These are phyloP conservation scores for Acacia pycnantha DNA, from an alignment of 331 rosid genomes.

Conservation along the genomic window DNA sequence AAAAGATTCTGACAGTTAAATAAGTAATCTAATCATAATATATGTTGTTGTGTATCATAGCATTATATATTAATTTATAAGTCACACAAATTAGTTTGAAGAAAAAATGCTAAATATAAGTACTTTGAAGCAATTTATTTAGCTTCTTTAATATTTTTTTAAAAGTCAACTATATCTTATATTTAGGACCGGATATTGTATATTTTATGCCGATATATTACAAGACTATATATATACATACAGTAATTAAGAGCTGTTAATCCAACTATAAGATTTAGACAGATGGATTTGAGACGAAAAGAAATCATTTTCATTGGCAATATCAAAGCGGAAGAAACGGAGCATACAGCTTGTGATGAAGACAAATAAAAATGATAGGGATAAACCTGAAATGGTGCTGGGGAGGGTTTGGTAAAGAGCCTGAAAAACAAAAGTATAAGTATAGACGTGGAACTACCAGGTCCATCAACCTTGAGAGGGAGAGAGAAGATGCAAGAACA, in stretches of 20 bases:
- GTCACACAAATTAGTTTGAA: too few relatives aligned
- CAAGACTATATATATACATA: neutral
- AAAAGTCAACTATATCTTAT: too few relatives aligned
- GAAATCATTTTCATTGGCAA: neutral
- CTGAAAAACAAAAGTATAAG: neutral
- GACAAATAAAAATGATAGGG: neutral
- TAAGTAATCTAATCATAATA: too few relatives aligned
- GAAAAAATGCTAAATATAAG: too few relatives aligned
- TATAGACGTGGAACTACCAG: constrained; percentile 6
- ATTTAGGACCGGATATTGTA: too few relatives aligned
- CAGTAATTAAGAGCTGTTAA: neutral
- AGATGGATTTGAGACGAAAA: neutral
- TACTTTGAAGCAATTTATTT: too few relatives aligned
- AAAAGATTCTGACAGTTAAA: too few relatives aligned
- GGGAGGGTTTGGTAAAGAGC: constrained; percentile 8
- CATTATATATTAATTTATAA: too few relatives aligned
- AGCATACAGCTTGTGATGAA: neutral
- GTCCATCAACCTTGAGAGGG: neutral
- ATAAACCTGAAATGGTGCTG: neutral
- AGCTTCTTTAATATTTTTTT: too few relatives aligned
- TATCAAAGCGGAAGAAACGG: constrained; percentile 29
- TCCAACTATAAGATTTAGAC: neutral
- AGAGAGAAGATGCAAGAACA: neutral
- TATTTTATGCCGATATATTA: neutral
- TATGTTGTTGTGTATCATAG: too few relatives aligned